Conservation (phyloP, 2,329 filamentous ascomycete species). For the Claviceps capensis region DNA sequence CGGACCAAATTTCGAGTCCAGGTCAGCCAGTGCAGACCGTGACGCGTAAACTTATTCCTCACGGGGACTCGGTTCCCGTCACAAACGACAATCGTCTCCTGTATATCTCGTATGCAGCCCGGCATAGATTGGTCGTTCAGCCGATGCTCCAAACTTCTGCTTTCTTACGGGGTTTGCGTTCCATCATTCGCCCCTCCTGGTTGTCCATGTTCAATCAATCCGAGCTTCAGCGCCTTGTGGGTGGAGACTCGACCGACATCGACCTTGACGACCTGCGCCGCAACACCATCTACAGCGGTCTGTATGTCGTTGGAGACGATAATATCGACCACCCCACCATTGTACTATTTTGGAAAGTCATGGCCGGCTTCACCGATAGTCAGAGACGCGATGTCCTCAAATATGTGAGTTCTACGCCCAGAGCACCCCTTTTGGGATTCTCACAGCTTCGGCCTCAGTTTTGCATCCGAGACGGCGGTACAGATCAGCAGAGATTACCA, state of each 20-base stretch:
- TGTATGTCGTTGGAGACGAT: conserved; percentile 85
- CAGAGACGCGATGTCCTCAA: conserved; percentile 81
- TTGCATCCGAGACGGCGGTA: conserved; percentile 66
- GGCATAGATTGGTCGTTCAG: conserved; percentile 73
- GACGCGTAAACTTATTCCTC: conserved; percentile 61
- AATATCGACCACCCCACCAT: conserved; percentile 74
- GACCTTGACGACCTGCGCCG: conserved; percentile 72
- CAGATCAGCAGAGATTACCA: conserved; percentile 56
- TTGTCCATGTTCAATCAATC: conserved; percentile 97
- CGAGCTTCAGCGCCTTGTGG: conserved; percentile 85
- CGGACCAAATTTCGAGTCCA: conserved; percentile 45
- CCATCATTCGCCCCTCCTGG: conserved; percentile 86
- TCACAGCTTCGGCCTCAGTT: conserved; percentile 73
- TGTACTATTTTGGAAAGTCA: conserved; percentile 80
- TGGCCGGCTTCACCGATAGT: conserved; percentile 59
- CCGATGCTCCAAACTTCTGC: conserved; percentile 70
- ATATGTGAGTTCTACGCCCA: conserved; percentile 87
- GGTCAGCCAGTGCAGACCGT: conserved; percentile 42
- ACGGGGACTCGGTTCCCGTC: conserved; percentile 64
- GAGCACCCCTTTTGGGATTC: conserved; percentile 83
- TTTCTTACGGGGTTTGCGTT: conserved; percentile 72
- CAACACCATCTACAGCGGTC: conserved; percentile 76
- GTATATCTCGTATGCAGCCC: conserved; percentile 88
- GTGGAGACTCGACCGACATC: conserved; percentile 74
- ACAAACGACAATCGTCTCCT: conserved; percentile 85